These are phyloP conservation scores for Lablab purpureus DNA, from an alignment of 306 rosid genomes.

Conservation along the genomic window DNA sequence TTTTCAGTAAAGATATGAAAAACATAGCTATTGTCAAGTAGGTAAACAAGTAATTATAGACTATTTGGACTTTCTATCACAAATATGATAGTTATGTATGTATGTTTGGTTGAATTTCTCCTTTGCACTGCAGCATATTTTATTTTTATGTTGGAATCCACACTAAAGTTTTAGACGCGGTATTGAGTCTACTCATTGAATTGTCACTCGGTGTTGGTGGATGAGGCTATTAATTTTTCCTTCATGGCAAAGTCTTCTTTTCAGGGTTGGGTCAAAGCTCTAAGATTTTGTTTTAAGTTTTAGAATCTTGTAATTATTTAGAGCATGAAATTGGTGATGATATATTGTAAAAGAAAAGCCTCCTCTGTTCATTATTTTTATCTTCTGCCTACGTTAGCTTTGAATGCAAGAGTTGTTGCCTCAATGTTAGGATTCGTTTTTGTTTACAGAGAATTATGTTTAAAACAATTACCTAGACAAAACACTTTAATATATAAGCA, in stretches of 20 bases:
- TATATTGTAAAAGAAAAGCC: neutral
- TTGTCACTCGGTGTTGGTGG: slow-evolving; percentile 8
- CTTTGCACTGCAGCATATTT: neutral
- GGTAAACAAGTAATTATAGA: slow-evolving; percentile 18
- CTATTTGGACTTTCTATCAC: slow-evolving; percentile 16
- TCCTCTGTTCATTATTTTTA: no score
- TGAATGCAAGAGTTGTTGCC: slow-evolving; percentile 19
- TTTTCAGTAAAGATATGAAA: no score
- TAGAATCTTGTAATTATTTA: slow-evolving; percentile 6
- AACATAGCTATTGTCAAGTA: neutral
- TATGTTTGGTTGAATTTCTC: no score
- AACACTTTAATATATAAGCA: no score
- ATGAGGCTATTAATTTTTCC: slow-evolving; percentile 4
- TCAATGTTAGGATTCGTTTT: neutral
- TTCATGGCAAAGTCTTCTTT: slow-evolving; percentile 18
- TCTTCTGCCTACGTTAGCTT: neutral
- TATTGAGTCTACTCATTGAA: slow-evolving; percentile 16
- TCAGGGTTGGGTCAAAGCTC: slow-evolving; percentile 14
- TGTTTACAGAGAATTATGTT: neutral
- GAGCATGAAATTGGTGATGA: neutral
- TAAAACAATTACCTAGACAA: slow-evolving; percentile 2
- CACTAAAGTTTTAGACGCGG: slow-evolving; percentile 16
- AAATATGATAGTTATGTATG: neutral
- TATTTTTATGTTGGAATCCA: neutral
- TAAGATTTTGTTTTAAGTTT: neutral